A percentile compares a stretch with the other conserved stretches of the same genome.
phyloP scores from a whole-genome alignment of 768 basidiomycete species.

The Lentinus brumalis region DNA sequence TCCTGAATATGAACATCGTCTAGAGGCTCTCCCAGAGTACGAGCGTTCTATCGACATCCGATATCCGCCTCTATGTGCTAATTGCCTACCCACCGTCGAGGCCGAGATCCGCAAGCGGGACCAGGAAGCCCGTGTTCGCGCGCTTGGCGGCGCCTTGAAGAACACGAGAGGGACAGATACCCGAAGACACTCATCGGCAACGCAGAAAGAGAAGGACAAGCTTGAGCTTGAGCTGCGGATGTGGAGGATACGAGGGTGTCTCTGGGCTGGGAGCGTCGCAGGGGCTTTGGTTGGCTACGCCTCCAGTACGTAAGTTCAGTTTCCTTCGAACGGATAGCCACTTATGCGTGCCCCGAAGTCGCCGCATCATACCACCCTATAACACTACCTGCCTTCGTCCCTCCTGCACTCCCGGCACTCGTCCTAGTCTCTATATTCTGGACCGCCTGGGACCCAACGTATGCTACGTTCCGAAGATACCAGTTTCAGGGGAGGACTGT shows the following conservation, averaged over 20 bases:
- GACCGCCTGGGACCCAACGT: slow-evolving; percentile 88
- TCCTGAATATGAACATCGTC: slow-evolving; percentile 66
- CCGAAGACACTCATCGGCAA: slow-evolving; percentile 47
- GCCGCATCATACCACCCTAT: slow-evolving; percentile 7
- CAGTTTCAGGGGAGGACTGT: slow-evolving; percentile 73
- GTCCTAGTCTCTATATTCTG: slow-evolving; percentile 67
- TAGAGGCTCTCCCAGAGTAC: slow-evolving; percentile 70
- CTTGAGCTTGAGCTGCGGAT: slow-evolving; percentile 52
- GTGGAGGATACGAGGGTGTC: slow-evolving; percentile 70
- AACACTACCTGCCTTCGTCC: slow-evolving; percentile 1
- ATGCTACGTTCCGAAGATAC: slow-evolving; percentile 57
- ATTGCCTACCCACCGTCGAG: slow-evolving; percentile 78
- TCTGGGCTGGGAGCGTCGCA: slow-evolving; percentile 60
- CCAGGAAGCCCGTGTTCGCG: slow-evolving; percentile 77
- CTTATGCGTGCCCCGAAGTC: slow-evolving; percentile 6
- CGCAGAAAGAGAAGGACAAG: slow-evolving; percentile 43
- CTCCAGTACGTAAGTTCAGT: slow-evolving; percentile 16
- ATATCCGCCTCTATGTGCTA: slow-evolving; percentile 84
- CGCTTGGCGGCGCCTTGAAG: slow-evolving; percentile 60
- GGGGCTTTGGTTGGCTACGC: slow-evolving; percentile 17
- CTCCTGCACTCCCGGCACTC: slow-evolving; percentile 45
- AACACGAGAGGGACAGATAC: slow-evolving; percentile 49
- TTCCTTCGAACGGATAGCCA: neutral
- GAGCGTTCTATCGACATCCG: slow-evolving; percentile 72
- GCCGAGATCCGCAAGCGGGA: slow-evolving; percentile 79